phyloP scores from a whole-genome alignment of 2,329 filamentous ascomycete genomes.

The Magnaporthiopsis poae region DNA sequence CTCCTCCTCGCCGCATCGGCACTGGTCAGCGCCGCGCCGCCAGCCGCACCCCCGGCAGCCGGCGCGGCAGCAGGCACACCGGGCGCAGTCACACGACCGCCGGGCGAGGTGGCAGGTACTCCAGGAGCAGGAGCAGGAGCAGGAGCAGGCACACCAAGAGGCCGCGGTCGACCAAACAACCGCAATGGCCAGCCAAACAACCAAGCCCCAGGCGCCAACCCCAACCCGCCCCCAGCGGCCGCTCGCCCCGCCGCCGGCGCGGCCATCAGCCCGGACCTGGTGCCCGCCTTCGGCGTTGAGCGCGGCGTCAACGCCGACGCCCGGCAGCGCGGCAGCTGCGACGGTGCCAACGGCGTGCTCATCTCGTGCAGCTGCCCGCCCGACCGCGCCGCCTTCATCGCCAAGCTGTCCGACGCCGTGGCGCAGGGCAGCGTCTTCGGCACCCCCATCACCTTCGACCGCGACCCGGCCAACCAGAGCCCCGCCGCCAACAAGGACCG shows the following conservation, averaged over 20 bases:
- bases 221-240: background rate
- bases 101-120: too few species aligned
- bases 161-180: too few species aligned
- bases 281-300: slow-evolving; percentile 8
- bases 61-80: too few species aligned
- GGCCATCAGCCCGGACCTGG: slow-evolving; percentile 2
- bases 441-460: slow-evolving; percentile 10
- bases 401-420: slow-evolving; percentile 10
- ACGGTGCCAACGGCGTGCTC: slow-evolving; percentile 10
- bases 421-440: slow-evolving; percentile 11
- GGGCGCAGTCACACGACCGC: too few species aligned
- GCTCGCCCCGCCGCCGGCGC: background rate
- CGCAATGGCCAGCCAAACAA: too few species aligned
- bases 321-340: slow-evolving; percentile 10
- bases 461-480: slow-evolving; percentile 12
- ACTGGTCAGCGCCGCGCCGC: background rate
- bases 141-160: too few species aligned
- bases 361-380: slow-evolving; percentile 16
- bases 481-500: slow-evolving; percentile 11
- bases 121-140: too few species aligned
- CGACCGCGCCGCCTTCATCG: slow-evolving; percentile 11
- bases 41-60: background rate
- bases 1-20: background rate
- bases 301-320: slow-evolving; percentile 3
- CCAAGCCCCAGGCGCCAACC: too few species aligned